phyloP scores from a whole-genome alignment of 2,329 filamentous ascomycete species.

The Fusarium fracticaudum region DNA sequence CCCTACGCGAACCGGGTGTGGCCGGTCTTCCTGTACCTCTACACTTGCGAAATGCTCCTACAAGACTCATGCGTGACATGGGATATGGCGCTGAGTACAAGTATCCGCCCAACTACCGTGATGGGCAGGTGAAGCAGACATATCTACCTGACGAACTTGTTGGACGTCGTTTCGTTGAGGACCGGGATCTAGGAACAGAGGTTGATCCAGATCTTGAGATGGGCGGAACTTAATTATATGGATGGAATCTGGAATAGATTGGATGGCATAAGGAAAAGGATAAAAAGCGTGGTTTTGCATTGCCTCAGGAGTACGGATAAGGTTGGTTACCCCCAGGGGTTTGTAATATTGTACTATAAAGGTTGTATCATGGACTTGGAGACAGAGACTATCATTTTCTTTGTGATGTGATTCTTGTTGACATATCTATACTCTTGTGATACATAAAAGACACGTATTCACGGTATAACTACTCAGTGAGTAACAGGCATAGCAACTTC shows the following conservation, averaged over 20 bases:
- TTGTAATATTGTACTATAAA: conserved; percentile 7
- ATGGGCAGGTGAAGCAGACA: conserved; percentile 84
- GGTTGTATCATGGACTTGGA: conserved; percentile 7
- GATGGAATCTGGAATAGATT: neutral
- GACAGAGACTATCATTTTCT: neutral
- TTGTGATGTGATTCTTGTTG: neutral
- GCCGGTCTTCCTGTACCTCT: conserved; percentile 84
- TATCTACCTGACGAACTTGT: conserved; percentile 84
- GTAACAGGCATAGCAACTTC: neutral
- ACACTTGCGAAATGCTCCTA: conserved; percentile 92
- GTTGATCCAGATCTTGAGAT: conserved; percentile 75
- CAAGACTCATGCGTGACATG: conserved; percentile 89
- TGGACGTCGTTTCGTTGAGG: conserved; percentile 80
- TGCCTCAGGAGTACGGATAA: conserved; percentile 14
- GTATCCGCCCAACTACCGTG: conserved; percentile 90
- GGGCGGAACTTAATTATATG: conserved; percentile 35
- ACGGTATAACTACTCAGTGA: neutral
- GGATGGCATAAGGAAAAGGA: neutral
- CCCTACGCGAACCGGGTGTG: conserved; percentile 83
- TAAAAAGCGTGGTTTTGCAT: conserved; percentile 12
- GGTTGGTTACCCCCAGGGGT: conserved; percentile 5
- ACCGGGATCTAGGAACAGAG: conserved; percentile 79
- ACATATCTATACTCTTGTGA: neutral
- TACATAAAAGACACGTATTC: neutral
- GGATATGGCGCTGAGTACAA: conserved; percentile 94